Evolutionary conservation across 2,329 filamentous ascomycete genomes (phyloP).

Genomic region (Fonsecaea erecta): DNA sequence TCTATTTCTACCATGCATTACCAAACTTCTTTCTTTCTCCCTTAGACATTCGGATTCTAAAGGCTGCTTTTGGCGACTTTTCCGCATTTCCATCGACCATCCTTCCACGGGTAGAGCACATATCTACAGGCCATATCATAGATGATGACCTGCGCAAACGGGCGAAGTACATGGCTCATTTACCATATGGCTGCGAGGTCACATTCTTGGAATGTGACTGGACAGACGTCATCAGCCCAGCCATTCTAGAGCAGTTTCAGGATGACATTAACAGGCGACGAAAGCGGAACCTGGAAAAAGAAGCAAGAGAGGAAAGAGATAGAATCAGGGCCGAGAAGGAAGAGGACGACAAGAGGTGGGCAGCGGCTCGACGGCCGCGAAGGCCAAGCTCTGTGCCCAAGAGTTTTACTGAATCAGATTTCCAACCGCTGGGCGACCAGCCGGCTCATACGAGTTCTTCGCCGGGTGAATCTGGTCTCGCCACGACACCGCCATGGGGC

Average conservation of each 20-base stretch:
- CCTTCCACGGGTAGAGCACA: conserved; percentile 82
- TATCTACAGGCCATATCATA: conserved; percentile 84
- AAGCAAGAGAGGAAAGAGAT: conserved; percentile 83
- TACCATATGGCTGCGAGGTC: conserved; percentile 89
- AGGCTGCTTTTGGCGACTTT: conserved; percentile 84
- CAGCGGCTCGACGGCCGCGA: conserved; percentile 65
- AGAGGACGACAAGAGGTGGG: conserved; percentile 71
- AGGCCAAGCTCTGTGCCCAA: conserved; percentile 57
- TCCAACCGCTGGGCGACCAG: conserved; percentile 62
- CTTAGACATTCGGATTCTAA: conserved; percentile 88
- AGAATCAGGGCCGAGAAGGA: conserved; percentile 78
- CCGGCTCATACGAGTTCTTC: conserved; percentile 37
- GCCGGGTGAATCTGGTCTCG: conserved; percentile 41
- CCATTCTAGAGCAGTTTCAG: conserved; percentile 76
- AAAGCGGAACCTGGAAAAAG: conserved; percentile 80
- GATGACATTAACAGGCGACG: conserved; percentile 75
- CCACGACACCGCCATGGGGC: conserved; percentile 49
- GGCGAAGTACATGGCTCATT: conserved; percentile 82
- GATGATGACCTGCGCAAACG: conserved; percentile 83
- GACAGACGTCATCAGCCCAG: conserved; percentile 81
- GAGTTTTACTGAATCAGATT: conserved; percentile 64
- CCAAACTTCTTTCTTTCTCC: conserved; percentile 89
- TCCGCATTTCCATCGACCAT: conserved; percentile 82
- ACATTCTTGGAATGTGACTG: conserved; percentile 93
- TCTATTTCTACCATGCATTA: conserved; percentile 86